Evolutionary conservation across 495 filamentous ascomycete genomes (phyloP).

Genomic region (Sphaerosporella brunnea): DNA sequence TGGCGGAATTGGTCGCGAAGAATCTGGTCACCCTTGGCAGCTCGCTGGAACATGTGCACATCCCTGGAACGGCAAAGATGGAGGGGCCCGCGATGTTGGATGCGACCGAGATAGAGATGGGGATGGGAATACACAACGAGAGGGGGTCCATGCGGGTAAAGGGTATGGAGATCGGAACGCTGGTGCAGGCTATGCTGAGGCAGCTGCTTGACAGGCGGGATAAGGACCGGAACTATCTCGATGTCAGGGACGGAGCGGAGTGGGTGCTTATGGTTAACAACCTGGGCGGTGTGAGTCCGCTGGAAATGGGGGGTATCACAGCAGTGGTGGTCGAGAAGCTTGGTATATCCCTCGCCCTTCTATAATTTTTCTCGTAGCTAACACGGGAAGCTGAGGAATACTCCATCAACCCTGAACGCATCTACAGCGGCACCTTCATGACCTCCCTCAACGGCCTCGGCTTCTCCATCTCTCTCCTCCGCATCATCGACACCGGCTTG

Average conservation of each 20-base stretch:
- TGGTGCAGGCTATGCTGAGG: constrained; percentile 61
- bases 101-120: constrained; percentile 68
- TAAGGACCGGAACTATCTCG: constrained; percentile 62
- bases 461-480: constrained; percentile 75
- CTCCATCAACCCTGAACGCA: constrained; percentile 19
- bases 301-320: constrained; percentile 80
- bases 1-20: constrained; percentile 51
- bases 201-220: constrained; percentile 67
- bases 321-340: constrained; percentile 75
- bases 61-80: constrained; percentile 49
- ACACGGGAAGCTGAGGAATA: constrained; percentile 27
- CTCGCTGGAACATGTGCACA: constrained; percentile 75
- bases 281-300: constrained; percentile 70
- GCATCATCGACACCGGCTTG: constrained; percentile 61
- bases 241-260: constrained; percentile 36
- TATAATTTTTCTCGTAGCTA: neutral
- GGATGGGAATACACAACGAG: constrained; percentile 99
- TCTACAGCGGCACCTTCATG: constrained; percentile 44
- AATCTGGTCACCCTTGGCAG: constrained; percentile 79
- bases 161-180: constrained; percentile 42
- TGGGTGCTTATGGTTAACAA: constrained; percentile 81
- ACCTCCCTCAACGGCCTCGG: constrained; percentile 85
- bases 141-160: constrained; percentile 58
- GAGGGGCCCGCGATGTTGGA: constrained; percentile 39
- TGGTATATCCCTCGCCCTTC: constrained; percentile 14